A percentile compares a stretch with the other conserved stretches of the same genome.
Evolutionary conservation across 208 protist species (phyloP).

Genomic region (Leptomonas pyrrhocoris): DNA sequence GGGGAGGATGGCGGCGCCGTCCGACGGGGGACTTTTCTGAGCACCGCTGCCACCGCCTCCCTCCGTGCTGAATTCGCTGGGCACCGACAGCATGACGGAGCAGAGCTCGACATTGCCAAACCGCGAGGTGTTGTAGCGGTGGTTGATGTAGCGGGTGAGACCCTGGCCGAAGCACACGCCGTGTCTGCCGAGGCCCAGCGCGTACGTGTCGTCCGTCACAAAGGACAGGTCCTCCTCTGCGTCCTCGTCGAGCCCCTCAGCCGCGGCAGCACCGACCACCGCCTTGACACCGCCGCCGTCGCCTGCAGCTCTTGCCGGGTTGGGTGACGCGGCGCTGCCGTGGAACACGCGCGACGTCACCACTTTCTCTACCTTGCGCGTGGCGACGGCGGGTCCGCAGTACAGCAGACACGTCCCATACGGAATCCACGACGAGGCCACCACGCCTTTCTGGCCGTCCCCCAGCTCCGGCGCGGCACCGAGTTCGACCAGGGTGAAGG

Average conservation of each 20-base stretch:
- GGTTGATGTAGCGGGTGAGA: slow-evolving; percentile 85
- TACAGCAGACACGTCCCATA: slow-evolving; percentile 87
- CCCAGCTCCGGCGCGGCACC: slow-evolving; percentile 63
- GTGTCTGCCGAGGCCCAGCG: slow-evolving; percentile 70
- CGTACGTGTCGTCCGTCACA: slow-evolving; percentile 79
- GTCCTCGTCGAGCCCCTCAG: slow-evolving; percentile 3
- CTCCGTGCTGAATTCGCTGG: slow-evolving; percentile 49
- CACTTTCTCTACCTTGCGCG: slow-evolving; percentile 55
- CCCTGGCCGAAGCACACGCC: slow-evolving; percentile 82
- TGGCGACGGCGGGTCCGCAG: slow-evolving; percentile 64
- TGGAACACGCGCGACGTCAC: slow-evolving; percentile 9
- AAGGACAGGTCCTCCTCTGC: slow-evolving; percentile 55
- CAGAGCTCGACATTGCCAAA: slow-evolving; percentile 89
- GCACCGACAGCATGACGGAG: slow-evolving; percentile 77
- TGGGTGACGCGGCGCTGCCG: background rate
- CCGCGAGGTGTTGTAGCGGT: slow-evolving; percentile 84
- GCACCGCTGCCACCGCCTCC: background rate
- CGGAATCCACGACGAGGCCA: slow-evolving; percentile 57
- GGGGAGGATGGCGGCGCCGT: background rate
- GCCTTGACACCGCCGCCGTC: too few relatives aligned
- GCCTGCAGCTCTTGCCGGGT: too few relatives aligned
- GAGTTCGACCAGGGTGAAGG: slow-evolving; percentile 77
- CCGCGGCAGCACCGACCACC: background rate
- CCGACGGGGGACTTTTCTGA: background rate
- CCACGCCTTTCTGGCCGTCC: slow-evolving; percentile 60